phyloP scores from a whole-genome alignment of 345 rosid genomes.

The Ceriops decandra region DNA sequence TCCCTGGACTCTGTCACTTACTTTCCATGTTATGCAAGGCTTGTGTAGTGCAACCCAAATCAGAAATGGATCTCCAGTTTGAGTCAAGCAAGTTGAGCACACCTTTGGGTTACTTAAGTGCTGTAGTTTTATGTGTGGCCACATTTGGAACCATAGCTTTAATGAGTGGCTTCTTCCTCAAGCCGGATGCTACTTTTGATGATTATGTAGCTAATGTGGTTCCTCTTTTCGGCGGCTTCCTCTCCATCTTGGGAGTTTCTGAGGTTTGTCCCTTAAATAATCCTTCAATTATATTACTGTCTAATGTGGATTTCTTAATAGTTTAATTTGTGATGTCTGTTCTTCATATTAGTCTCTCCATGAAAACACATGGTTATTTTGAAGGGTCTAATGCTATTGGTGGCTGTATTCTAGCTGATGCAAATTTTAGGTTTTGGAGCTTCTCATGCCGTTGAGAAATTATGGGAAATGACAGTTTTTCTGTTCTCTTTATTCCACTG shows the following conservation, averaged over 20 bases:
- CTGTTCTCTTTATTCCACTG: no score
- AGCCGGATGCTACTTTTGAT: conserved; percentile 80
- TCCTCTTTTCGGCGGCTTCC: conserved; percentile 83
- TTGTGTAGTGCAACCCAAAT: conserved; percentile 88
- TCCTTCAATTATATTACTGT: background rate
- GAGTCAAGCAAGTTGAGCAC: conserved; percentile 81
- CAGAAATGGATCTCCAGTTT: conserved; percentile 83
- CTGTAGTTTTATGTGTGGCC: conserved; percentile 56
- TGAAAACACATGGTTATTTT: no score
- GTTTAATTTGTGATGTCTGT: background rate
- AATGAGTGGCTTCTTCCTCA: conserved; percentile 90
- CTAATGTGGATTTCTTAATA: background rate
- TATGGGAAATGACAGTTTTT: no score
- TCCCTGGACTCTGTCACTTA: background rate
- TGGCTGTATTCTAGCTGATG: no score
- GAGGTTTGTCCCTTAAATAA: conserved; percentile 46
- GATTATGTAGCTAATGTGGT: conserved; percentile 70
- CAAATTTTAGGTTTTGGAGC: no score
- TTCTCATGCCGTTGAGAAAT: no score
- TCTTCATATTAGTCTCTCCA: no score
- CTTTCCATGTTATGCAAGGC: conserved; percentile 43
- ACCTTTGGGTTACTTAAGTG: conserved; percentile 77
- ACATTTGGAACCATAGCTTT: conserved; percentile 87
- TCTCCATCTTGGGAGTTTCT: conserved; percentile 79
- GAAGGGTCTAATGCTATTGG: no score